Evolutionary conservation across 257 asterid species (phyloP), one percentile per base, ranked within the genome.

Genomic region (Coffea canephora): DNA sequence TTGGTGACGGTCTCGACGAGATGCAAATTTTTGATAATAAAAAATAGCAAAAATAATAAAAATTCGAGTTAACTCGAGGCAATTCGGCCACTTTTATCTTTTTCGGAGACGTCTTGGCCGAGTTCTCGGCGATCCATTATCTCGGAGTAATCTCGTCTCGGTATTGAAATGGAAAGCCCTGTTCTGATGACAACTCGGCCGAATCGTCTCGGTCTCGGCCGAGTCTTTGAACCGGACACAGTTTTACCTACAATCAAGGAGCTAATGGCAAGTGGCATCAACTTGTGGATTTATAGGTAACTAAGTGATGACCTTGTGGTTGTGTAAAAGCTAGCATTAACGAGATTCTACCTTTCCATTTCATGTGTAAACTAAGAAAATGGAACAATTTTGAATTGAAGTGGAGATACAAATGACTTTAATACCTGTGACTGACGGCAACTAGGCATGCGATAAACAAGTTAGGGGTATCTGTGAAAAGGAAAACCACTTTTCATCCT

Each of bases 201-300:
- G 34, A 31, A 1, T 31, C 34, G 34, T 31, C 34, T 31, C 34
- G 34, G 34, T 31, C 34, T 31, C 1, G 27, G 39, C 23, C 77
- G 84, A 27, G 31, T 31, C 31, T 31, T 31, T 31, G 31, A 31
- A 31, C 31, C 31, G 31, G 16, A 48, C 5, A 72, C 84, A 6
- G 82, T 86, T 2, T 77, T 86, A 59, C 84, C 82, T 45, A 69
- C 71, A 13, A 74, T 86, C 61, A 74, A 74, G 69, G 67, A 84
- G 61, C 50, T 86, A 78, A 83, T 83, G 77, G 76, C 82, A 52
- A 84, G 64, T 73, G 87, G 73, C 13, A 76, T 86, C 25, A 62
- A 79, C 16, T 34, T 86, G 12, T 84, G 87, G 87, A 9, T 84
- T 0, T 82, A 55, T 59, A 82, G 84, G 88, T 85, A 82, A 67